Evolutionary conservation across 2,329 filamentous ascomycete genomes (phyloP).

Genomic region (Hypoxylon sp.): DNA sequence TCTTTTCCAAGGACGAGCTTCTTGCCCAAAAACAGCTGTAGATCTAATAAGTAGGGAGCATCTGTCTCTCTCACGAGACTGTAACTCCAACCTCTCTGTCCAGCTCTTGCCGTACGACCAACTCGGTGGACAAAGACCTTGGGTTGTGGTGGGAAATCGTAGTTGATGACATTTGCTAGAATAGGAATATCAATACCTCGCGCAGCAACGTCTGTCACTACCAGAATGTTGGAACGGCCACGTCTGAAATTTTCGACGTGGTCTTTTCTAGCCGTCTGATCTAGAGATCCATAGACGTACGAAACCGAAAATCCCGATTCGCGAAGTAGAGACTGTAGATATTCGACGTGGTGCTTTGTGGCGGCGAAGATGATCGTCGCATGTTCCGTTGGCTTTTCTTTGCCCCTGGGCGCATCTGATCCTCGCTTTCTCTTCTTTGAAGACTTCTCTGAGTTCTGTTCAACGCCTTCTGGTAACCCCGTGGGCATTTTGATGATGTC

Average conservation of each 20-base stretch:
- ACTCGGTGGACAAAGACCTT: conserved; percentile 98
- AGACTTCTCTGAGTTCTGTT: conserved; percentile 61
- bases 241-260: conserved; percentile 92
- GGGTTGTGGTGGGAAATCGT: conserved; percentile 95
- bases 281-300: conserved; percentile 93
- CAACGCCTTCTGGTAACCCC: conserved; percentile 70
- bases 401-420: conserved; percentile 66
- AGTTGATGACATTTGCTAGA: conserved; percentile 97
- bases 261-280: conserved; percentile 92
- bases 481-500: conserved; percentile 93
- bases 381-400: conserved; percentile 84
- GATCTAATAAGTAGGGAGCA: conserved; percentile 90
- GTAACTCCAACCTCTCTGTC: conserved; percentile 93
- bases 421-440: conserved; percentile 82
- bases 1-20: conserved; percentile 82
- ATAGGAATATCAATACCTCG: conserved; percentile 98
- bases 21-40: conserved; percentile 94
- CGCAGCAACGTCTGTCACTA: conserved; percentile 96
- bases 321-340: conserved; percentile 84
- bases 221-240: conserved; percentile 88
- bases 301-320: conserved; percentile 89
- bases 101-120: conserved; percentile 94
- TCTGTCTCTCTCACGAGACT: conserved; percentile 91
- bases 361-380: conserved; percentile 96
- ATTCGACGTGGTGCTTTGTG: conserved; percentile 98